Percentiles rank a stretch among this genome's conserved stretches.
These are phyloP conservation scores for Globisporangium heterothallicum DNA, from an alignment of 352 stramenopile species.

Conservation along the genomic window DNA sequence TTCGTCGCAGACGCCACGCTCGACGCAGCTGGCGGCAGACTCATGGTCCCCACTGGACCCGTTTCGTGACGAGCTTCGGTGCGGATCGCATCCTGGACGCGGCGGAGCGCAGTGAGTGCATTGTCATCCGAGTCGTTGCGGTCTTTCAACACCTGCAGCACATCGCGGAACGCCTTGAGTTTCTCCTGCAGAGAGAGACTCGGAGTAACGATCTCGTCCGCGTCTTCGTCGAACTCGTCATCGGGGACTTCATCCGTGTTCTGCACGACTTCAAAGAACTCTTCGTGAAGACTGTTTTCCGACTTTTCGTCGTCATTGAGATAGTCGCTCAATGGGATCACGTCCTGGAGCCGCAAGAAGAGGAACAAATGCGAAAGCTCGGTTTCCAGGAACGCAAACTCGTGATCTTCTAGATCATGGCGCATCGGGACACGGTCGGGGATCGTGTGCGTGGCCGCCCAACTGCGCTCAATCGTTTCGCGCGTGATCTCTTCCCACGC, in stretches of 20 bases:
- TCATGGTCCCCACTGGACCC: neutral
- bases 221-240: slow-evolving; percentile 54
- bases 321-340: slow-evolving; percentile 60
- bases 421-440: slow-evolving; percentile 39
- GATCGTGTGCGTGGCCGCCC: slow-evolving; percentile 54
- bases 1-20: neutral
- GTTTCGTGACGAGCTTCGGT: slow-evolving; percentile 29
- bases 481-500: slow-evolving; percentile 72
- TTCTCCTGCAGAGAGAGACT: slow-evolving; percentile 73
- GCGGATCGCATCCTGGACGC: slow-evolving; percentile 62
- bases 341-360: slow-evolving; percentile 49
- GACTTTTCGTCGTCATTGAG: slow-evolving; percentile 68
- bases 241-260: slow-evolving; percentile 57
- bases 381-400: slow-evolving; percentile 50
- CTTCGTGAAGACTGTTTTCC: slow-evolving; percentile 70
- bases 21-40: neutral
- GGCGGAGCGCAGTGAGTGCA: slow-evolving; percentile 46
- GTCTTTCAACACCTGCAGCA: slow-evolving; percentile 70
- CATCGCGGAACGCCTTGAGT: slow-evolving; percentile 71
- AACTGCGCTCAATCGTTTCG: slow-evolving; percentile 63
- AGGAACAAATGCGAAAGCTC: slow-evolving; percentile 66
- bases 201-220: slow-evolving; percentile 24
- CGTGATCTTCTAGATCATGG: slow-evolving; percentile 51
- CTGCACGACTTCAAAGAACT: slow-evolving; percentile 81
- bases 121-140: slow-evolving; percentile 56